Base-by-base conservation (phyloP, 345 rosid genomes). In the Bruguiera gymnorhiza region DNA sequence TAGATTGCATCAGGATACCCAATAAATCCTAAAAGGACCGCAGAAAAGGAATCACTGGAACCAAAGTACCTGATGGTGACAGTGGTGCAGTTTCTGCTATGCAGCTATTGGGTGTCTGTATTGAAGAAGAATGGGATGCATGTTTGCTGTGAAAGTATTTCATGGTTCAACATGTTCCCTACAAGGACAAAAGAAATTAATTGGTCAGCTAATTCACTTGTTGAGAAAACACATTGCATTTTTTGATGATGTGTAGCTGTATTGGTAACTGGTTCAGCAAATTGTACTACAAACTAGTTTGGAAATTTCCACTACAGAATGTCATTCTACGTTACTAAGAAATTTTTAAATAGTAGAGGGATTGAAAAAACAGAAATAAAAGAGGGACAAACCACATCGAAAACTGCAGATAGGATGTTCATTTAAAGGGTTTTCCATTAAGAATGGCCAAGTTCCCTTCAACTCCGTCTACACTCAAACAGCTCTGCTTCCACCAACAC, bases 101-200 rank as follows among this genome's bases (percentile, higher is more conserved):
- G 65, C 68, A 69, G 56, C 60, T 69, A 62, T 79, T 83, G 18
- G 39, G 60, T 19, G 71, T 60, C 55, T 76, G 86, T 72, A 76
- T 83, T 64, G 77, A 75, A 32, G 83, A 66, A 78, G 86, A 74
- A 60, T 52, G 63, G 36, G 67, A 70, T 68, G 72, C 61, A 69
- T 80, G 29, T 57, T 77, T 84, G 32, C 85, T 81, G 62, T 80
- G 83, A 67, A 94, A 94, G 72, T 91, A 94, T 76, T 85, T 91
- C 77, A 60, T 77, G 65, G 91, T 94, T 68, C 96, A 89, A 75
- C 77, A 72, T 70, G 91, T 89, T 67, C 97, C 97, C 98, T 94
- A 68, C 70, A 21, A 75, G 69, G 56, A 67, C 7, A 60, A 55
- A 63, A 5, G 20, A 37, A 20, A 56, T 43, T 43, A 43, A 43